phyloP scores from a whole-genome alignment of 495 filamentous ascomycete species.

The Chaetomium tenue region DNA sequence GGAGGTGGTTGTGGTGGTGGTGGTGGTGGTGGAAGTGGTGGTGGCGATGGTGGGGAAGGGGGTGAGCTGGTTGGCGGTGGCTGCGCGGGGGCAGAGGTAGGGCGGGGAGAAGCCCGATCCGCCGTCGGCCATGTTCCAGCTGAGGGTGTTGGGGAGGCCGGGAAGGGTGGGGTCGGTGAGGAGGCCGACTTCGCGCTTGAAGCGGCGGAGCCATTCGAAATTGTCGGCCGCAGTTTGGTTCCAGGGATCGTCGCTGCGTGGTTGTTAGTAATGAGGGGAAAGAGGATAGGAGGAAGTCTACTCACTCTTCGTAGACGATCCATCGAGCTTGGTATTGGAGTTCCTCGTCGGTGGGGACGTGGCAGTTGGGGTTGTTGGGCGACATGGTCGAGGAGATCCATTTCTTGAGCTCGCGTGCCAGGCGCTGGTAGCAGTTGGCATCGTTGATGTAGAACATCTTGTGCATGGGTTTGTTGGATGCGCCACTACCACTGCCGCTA shows the following conservation, averaged over 20 bases:
- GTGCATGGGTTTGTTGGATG: not conserved
- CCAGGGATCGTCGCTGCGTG: constrained; percentile 62
- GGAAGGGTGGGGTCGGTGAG: constrained; percentile 45
- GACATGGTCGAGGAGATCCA: constrained; percentile 50
- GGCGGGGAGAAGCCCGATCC: constrained; percentile 53
- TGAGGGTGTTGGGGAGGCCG: constrained; percentile 39
- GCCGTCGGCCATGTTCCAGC: constrained; percentile 44
- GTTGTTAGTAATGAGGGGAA: constrained; percentile 15
- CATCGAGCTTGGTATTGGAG: constrained; percentile 57
- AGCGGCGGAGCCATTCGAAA: constrained; percentile 64
- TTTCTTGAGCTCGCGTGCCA: constrained; percentile 49
- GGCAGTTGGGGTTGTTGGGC: constrained; percentile 52
- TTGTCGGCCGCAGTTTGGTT: constrained; percentile 76
- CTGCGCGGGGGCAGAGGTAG: constrained; percentile 37
- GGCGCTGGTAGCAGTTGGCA: constrained; percentile 53
- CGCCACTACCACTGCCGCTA: not conserved
- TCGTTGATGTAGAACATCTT: constrained; percentile 47
- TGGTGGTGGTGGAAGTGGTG: not conserved
- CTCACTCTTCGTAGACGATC: constrained; percentile 56
- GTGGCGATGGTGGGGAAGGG: not conserved
- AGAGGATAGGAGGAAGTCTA: not conserved
- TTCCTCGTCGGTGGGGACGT: constrained; percentile 54
- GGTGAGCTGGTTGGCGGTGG: constrained; percentile 25
- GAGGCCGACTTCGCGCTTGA: constrained; percentile 65
- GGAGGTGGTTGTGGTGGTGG: not conserved